Evolutionary conservation across 371 early-diverging fungal genomes (phyloP).

Genomic region (Lichtheimia ramosa): DNA sequence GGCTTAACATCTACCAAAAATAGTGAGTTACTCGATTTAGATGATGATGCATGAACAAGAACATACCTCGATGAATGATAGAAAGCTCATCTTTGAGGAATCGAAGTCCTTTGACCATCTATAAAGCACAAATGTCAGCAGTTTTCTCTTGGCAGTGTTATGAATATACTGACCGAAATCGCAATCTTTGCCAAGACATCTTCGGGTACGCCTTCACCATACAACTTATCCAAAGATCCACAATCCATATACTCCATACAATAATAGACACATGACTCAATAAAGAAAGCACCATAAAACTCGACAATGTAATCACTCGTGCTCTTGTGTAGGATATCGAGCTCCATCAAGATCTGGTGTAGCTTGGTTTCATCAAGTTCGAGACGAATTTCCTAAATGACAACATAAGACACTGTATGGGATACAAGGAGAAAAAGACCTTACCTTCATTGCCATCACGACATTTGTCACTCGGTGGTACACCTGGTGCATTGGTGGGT

Average conservation of each 20-base stretch:
- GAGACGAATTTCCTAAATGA: constrained; percentile 82
- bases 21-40: not conserved
- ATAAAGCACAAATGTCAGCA: constrained; percentile 3
- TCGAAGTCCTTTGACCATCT: constrained; percentile 86
- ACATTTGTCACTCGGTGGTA: constrained; percentile 87
- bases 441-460: constrained; percentile 90
- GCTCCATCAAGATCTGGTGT: constrained; percentile 90
- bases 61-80: constrained; percentile 82
- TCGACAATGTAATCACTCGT: constrained; percentile 89
- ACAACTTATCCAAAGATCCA: constrained; percentile 88
- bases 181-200: constrained; percentile 80
- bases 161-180: constrained; percentile 54
- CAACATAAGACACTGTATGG: not conserved
- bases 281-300: constrained; percentile 97
- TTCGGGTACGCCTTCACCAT: constrained; percentile 82
- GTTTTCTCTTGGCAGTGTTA: too few species aligned
- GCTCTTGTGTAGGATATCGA: constrained; percentile 80
- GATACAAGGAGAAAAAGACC: not conserved
- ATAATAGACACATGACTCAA: constrained; percentile 93
- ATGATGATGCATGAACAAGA: not conserved
- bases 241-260: constrained; percentile 96
- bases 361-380: constrained; percentile 87
- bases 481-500: constrained; percentile 24
- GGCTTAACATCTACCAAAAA: constrained; percentile 84
- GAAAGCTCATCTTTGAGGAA: constrained; percentile 87